These are phyloP conservation scores for Eimeria tenella DNA, from an alignment of 169 alveolate genomes.

Conservation along the genomic window DNA sequence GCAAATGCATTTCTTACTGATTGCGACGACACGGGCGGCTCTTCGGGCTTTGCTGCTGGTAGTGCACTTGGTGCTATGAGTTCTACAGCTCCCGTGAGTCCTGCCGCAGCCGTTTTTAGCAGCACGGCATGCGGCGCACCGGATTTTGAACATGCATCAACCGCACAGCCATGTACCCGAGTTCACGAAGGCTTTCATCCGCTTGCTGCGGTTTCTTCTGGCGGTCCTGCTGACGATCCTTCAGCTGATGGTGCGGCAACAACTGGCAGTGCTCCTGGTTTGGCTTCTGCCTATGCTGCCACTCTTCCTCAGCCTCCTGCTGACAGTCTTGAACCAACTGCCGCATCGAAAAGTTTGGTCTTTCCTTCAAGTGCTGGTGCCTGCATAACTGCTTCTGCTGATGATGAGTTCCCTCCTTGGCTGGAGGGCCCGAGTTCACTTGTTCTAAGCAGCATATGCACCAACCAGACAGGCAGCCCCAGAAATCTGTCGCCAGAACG, in stretches of 20 bases:
- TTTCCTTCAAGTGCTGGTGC: not conserved
- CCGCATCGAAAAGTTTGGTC: not conserved
- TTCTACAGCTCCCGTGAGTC: too few relatives aligned
- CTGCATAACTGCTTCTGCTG: not conserved
- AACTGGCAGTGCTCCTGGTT: not conserved
- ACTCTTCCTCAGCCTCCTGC: not conserved
- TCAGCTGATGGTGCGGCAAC: not conserved
- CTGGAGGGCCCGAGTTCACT: constrained; percentile 6
- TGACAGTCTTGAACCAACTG: not conserved
- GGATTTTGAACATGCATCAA: too few relatives aligned
- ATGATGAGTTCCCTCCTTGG: not conserved
- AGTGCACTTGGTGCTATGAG: too few relatives aligned
- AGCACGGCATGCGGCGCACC: too few relatives aligned
- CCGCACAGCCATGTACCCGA: too few relatives aligned
- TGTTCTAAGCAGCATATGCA: not conserved
- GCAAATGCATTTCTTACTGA: constrained; percentile 30
- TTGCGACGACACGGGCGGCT: not conserved
- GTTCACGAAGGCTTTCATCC: not conserved
- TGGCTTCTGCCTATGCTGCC: not conserved
- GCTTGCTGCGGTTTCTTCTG: not conserved
- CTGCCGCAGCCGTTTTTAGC: too few relatives aligned
- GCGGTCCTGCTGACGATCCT: not conserved
- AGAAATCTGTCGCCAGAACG: not conserved
- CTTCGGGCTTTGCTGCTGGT: not conserved
- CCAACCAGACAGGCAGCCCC: not conserved